Evolutionary conservation across 2,329 filamentous ascomycete species (phyloP), one percentile per base, ranked within the genome.

Genomic region (Cordyceps cicadae): DNA sequence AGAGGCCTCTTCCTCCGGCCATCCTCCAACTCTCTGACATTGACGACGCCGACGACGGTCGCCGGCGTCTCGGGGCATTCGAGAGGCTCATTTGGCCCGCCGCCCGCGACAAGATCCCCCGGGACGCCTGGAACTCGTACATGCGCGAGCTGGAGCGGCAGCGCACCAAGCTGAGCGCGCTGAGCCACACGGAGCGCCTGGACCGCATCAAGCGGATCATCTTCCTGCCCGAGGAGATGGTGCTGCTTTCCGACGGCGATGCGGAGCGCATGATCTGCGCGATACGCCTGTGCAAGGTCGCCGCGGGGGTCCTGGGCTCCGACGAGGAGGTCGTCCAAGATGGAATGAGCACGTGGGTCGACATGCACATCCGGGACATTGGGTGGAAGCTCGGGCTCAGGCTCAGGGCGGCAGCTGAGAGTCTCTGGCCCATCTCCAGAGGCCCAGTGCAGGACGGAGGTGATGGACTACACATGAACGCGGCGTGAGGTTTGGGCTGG

Each of bases 201-300:
- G 39, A 34, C 2, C 65, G 59, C 19, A 63, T 74, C 34, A 62
- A 65, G 14, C 64, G 61, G 15, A 67, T 73, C 19, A 58, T 70
- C 5, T 71, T 66, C 19, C 26, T 70, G 5, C 58, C 62, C 5
- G 72, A 74, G 54, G 71, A 74, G 63, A 51, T 66, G 39, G 60
- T 46, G 8, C 66, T 67, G 3, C 60, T 72, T 32, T 54, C 50
- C 12, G 60, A 48, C 14, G 61, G 63, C 1, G 63, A 72, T 17
- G 72, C 66, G 67, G 60, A 63, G 1, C 66, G 71, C 26, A 63
- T 73, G 48, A 59, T 62, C 21, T 63, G 64, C 19, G 68, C 67
- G 17, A 66, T 67, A 11, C 63, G 64, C 7, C 52, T 71, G 17
- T 71, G 68, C 60, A 67, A 65, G 1, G 60, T 68, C 17, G 63